phyloP scores from a whole-genome alignment of 108 stramenopile species.

The Bacterosira constricta region DNA sequence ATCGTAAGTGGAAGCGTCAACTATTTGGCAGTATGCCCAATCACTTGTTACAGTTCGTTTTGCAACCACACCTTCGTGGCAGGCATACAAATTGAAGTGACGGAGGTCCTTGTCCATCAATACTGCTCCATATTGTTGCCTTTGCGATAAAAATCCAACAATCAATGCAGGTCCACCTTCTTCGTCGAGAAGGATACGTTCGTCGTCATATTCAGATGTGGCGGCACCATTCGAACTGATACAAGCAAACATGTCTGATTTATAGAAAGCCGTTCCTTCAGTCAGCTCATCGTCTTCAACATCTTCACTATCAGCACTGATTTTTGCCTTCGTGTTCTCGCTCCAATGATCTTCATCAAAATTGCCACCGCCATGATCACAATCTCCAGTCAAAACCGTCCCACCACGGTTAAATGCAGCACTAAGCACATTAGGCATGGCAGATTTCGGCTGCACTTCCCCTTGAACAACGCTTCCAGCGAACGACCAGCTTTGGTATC shows the following conservation, averaged over 20 bases:
- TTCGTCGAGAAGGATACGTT: slow-evolving; percentile 68
- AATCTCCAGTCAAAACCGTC: slow-evolving; percentile 24
- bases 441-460: slow-evolving; percentile 70
- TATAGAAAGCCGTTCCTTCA: slow-evolving; percentile 54
- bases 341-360: slow-evolving; percentile 16
- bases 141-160: slow-evolving; percentile 87
- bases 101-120: slow-evolving; percentile 59
- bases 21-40: slow-evolving; percentile 85
- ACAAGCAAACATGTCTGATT: slow-evolving; percentile 86
- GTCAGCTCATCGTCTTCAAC: slow-evolving; percentile 15
- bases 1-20: slow-evolving; percentile 74
- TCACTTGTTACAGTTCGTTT: slow-evolving; percentile 54
- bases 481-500: slow-evolving; percentile 89
- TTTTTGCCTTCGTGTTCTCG: slow-evolving; percentile 6
- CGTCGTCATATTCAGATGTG: slow-evolving; percentile 26
- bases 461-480: slow-evolving; percentile 76
- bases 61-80: slow-evolving; percentile 63
- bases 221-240: slow-evolving; percentile 61
- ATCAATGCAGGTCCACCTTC: slow-evolving; percentile 84
- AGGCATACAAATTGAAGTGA: slow-evolving; percentile 67
- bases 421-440: slow-evolving; percentile 77
- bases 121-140: slow-evolving; percentile 82
- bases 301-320: background rate
- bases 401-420: slow-evolving; percentile 81
- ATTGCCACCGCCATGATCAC: slow-evolving; percentile 1